Evolutionary conservation across 1,284 basidiomycete species (phyloP), one percentile per base, ranked within the genome.

Genomic region (Inonotus hispidus): DNA sequence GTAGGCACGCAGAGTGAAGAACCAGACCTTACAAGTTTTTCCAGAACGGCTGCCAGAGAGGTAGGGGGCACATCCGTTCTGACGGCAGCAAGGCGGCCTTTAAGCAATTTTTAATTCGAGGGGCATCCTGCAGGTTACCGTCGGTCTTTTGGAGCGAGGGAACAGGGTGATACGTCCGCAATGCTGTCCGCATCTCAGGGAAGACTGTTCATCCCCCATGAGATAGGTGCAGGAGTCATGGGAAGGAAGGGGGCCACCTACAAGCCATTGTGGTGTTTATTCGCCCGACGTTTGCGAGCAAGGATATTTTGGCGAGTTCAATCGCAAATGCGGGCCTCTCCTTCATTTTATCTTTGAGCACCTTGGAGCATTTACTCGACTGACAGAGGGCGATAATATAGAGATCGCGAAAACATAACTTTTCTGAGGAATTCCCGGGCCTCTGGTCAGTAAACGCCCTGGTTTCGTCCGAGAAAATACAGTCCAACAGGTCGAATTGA

Each of bases 201-300:
- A 88, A 87, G 72, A 88, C 85, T 87, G 52, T 41, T 52, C 32
- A 63, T 55, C 56, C 52, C 53, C 49, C 43, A 57, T 47, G 46
- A 54, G 60, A 60, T 41, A 16, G 16, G 27, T 43, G 11, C 16
- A 16, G 16, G 27, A 37, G 11, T 11, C 3, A 29, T 25, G 27
- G 21, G 39, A 21, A 4, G 27, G 25, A 43, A 60, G 52, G 41
- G 43, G 49, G 16, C 16, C 32, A 80, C 87, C 70, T 68, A 90
- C 89, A 93, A 59, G 90, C 91, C 79, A 92, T 86, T 7, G 90
- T 93, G 11, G 90, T 91, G 70, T 92, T 92, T 68, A 93, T 85
- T 59, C 90, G 78, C 38, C 90, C 90, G 32, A 92, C 84, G 70
- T 93, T 93, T 61, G 90, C 85, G 45, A 93, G 77, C 13, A 93